Base-by-base conservation (phyloP, 805 yeast species). In the Pichia nanzhaoensis region DNA sequence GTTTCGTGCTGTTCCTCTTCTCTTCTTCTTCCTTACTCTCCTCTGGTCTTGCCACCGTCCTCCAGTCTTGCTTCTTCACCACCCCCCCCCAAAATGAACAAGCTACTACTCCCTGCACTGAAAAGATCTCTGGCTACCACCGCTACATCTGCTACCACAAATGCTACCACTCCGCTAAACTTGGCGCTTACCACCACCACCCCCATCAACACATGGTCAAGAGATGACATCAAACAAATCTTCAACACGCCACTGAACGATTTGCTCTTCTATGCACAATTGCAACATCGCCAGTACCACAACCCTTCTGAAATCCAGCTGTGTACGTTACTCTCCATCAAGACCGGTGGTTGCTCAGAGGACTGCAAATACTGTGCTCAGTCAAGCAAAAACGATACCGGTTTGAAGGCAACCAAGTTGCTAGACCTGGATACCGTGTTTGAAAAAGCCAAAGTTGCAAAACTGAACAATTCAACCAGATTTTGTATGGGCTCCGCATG, bases 401-500 rank as follows among this genome's bases (percentile, higher is more conserved):
- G 86, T 4, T 66, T 81, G n/a, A 70, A 79, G 54, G 87, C 91
- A 2, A 82, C 78, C 47, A 79, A 77, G 55, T 62, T 83, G 65
- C 70, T 83, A 13, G 63, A 69, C 21, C 57, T 82, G 10, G 88
- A 82, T 5, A 70, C 70, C n/a, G 90, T 84, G 1, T 61, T 80
- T 53, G 69, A 65, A 41, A 81, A 77, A 28, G 93, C 93, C 1
- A 66, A 63, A 44, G 72, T 70, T 42, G 90, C 93, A 12, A 80
- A 81, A 54, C 66, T 54, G 5, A 82, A 83, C 51, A 91, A 91
- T 0, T 74, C 84, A 1, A 84, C 93, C 0, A 69, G 93, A 51
- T 84, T 84, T 58, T 84, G 93, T 58, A 75, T 84, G 80, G 93
- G 93, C 39, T 87, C 91, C 10, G 93, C 93, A 2, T 85, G 91